These are phyloP conservation scores for Dictyostelium purpureum DNA, from an alignment of 78 protist species.

Conservation along the genomic window DNA sequence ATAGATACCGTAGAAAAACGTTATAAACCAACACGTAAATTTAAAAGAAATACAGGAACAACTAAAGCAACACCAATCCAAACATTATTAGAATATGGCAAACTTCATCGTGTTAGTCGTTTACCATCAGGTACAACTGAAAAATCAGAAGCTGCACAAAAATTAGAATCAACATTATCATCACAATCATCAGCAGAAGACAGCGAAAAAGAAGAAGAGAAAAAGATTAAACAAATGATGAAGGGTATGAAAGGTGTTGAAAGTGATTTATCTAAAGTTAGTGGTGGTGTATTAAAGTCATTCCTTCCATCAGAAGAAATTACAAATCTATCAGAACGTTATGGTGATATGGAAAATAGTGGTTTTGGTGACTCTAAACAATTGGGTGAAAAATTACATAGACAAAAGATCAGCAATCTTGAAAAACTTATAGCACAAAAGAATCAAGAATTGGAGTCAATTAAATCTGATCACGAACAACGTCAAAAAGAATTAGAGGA, in stretches of 20 bases:
- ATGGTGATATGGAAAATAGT: background rate
- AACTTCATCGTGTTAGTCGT: conserved; percentile 31
- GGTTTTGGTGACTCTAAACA: background rate
- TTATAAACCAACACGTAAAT: conserved; percentile 67
- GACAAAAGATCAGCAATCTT: conserved; percentile 27
- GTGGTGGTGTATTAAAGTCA: conserved; percentile 71
- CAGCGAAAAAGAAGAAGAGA: conserved; percentile 66
- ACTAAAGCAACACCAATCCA: conserved; percentile 24
- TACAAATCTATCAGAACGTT: conserved; percentile 17
- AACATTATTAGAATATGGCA: conserved; percentile 86
- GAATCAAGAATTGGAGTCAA: background rate
- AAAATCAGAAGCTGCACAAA: conserved; percentile 30
- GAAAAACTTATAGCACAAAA: conserved; percentile 43
- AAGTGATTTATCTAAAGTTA: conserved; percentile 11
- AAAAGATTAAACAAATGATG: conserved; percentile 71
- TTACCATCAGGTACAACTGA: background rate
- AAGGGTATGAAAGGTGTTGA: conserved; percentile 65
- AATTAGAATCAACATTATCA: conserved; percentile 14
- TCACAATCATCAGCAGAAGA: background rate
- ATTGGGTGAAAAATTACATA: conserved; percentile 62
- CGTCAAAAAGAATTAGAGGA: conserved; percentile 21
- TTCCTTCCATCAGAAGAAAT: conserved; percentile 58
- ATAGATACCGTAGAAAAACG: conserved; percentile 38
- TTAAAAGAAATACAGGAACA: conserved; percentile 1
- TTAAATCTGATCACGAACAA: background rate